Conservation (phyloP, 306 rosid species). For the Fragaria nilgerrensis region DNA sequence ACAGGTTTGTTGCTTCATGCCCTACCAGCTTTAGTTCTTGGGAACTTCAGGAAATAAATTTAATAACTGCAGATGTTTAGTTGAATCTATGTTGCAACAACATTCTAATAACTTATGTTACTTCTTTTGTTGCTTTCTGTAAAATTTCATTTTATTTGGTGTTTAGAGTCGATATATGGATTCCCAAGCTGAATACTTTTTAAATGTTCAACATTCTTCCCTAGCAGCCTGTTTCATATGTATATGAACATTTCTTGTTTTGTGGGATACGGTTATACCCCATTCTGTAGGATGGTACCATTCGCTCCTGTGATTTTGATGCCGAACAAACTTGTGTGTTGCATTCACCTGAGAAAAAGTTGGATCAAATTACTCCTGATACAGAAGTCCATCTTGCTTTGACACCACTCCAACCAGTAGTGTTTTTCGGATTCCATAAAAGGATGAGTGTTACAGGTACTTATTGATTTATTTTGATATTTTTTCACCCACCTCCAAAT, state of each 20-base stretch:
- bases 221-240: not conserved
- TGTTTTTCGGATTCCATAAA: conserved; percentile 86
- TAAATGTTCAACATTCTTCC: not conserved
- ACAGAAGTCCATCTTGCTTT: conserved; percentile 94
- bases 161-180: not conserved
- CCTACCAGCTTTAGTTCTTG: not conserved
- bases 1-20: not conserved
- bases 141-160: not conserved
- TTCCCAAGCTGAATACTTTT: not conserved
- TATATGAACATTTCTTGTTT: conserved; percentile 19
- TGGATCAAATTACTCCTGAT: conserved; percentile 72
- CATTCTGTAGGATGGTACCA: conserved; percentile 81
- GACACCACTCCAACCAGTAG: conserved; percentile 85
- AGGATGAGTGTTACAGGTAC: conserved; percentile 98
- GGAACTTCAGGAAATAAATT: not conserved
- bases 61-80: not conserved
- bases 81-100: not conserved
- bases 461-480: not conserved
- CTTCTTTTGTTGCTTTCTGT: not conserved
- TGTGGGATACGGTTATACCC: conserved; percentile 7
- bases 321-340: conserved; percentile 92
- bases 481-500: not conserved
- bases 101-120: conserved; percentile 1
- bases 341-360: conserved; percentile 93
- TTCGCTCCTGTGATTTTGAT: conserved; percentile 96